These are phyloP conservation scores for Cenchrus fungigraminus DNA, from an alignment of 176 grass and related monocot species.

Conservation along the genomic window DNA sequence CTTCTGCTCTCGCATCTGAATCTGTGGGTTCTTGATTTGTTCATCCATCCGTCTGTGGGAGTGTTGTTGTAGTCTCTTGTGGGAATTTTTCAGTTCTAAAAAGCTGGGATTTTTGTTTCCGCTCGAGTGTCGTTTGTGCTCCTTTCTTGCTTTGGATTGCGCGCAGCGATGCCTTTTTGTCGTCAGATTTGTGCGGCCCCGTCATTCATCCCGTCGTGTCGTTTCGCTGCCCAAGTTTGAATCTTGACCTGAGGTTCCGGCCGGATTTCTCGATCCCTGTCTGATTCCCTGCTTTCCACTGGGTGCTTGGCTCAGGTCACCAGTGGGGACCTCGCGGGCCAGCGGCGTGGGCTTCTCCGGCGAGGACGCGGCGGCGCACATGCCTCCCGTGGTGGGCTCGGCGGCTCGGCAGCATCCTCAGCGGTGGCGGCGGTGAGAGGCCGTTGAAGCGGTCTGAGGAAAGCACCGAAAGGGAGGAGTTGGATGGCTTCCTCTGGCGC, in stretches of 20 bases:
- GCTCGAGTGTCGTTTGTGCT: background rate
- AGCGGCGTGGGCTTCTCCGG: too few relatives aligned
- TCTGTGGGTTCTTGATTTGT: slow-evolving; percentile 20
- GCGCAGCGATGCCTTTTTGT: background rate
- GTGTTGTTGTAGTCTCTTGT: too few relatives aligned
- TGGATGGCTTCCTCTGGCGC: too few relatives aligned
- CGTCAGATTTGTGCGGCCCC: background rate
- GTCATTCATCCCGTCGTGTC: background rate
- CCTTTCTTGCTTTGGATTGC: background rate
- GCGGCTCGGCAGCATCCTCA: too few relatives aligned
- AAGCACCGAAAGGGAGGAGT: too few relatives aligned
- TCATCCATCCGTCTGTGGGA: background rate
- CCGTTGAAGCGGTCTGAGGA: too few relatives aligned
- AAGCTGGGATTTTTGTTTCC: slow-evolving; percentile 4
- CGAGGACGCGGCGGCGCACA: too few relatives aligned
- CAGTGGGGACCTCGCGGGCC: too few relatives aligned
- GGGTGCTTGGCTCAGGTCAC: background rate
- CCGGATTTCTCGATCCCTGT: slow-evolving; percentile 5
- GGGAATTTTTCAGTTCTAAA: background rate
- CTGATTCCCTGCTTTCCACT: background rate
- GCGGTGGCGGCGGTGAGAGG: too few relatives aligned
- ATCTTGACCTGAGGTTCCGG: slow-evolving; percentile 24
- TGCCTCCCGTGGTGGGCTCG: too few relatives aligned
- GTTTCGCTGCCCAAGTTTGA: background rate
- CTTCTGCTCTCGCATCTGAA: background rate